These are phyloP conservation scores for Xylaria sp. DNA, from an alignment of 2,329 filamentous ascomycete genomes.

Conservation along the genomic window DNA sequence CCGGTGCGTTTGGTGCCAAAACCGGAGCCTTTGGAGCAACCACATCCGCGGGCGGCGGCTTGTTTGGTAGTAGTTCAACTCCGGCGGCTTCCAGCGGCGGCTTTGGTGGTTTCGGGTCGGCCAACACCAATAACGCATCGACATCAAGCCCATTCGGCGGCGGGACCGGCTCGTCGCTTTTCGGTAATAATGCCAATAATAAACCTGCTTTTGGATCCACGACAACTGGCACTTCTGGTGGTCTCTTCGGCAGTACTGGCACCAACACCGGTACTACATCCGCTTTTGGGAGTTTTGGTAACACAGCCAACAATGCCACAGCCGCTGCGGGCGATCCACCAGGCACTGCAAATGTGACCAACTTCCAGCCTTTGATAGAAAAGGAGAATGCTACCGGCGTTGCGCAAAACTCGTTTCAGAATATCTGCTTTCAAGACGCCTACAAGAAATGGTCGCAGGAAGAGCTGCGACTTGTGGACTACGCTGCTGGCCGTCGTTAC, in stretches of 20 bases:
- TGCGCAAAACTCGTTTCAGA: constrained; percentile 75
- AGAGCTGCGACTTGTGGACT: constrained; percentile 84
- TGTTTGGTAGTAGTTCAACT: constrained; percentile 48
- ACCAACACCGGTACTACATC: constrained; percentile 40
- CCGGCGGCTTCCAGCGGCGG: constrained; percentile 51
- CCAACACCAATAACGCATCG: constrained; percentile 51
- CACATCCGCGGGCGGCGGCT: constrained; percentile 45
- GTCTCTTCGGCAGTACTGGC: constrained; percentile 60
- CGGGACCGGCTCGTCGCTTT: constrained; percentile 42
- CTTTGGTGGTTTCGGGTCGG: constrained; percentile 54
- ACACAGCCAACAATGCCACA: constrained; percentile 55
- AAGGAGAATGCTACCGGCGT: constrained; percentile 71
- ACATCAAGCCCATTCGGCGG: constrained; percentile 53
- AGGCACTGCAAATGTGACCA: constrained; percentile 72
- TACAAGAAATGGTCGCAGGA: constrained; percentile 94
- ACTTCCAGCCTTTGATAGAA: constrained; percentile 76
- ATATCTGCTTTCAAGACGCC: constrained; percentile 78
- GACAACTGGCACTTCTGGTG: constrained; percentile 56
- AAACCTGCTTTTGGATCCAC: constrained; percentile 62
- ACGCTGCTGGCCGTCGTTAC: constrained; percentile 83
- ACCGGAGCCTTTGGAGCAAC: constrained; percentile 52
- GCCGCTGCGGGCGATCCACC: constrained; percentile 66
- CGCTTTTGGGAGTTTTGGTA: constrained; percentile 52
- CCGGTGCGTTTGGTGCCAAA: constrained; percentile 58
- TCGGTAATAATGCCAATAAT: constrained; percentile 49